Conservation (phyloP, 2,329 filamentous ascomycete genomes). For the Xylaria sp. region DNA sequence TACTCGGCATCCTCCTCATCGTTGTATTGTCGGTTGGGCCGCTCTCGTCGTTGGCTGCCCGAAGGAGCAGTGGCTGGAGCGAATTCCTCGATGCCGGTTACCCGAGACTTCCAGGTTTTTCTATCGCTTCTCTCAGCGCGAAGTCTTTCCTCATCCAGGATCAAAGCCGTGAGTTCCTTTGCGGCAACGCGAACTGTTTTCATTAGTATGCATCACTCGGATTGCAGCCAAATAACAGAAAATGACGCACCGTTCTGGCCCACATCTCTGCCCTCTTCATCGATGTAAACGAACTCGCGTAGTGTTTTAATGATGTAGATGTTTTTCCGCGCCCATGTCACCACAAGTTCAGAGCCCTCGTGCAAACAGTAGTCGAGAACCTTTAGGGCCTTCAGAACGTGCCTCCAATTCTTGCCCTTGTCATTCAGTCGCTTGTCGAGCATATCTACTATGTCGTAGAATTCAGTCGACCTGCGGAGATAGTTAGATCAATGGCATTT, state of each 20-base stretch:
- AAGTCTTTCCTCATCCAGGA: slow-evolving; percentile 91
- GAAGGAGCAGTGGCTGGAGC: slow-evolving; percentile 41
- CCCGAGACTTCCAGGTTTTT: slow-evolving; percentile 95
- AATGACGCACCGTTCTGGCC: slow-evolving; percentile 84
- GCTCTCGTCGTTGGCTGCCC: slow-evolving; percentile 50
- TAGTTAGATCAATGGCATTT: slow-evolving; percentile 28
- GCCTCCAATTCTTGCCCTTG: slow-evolving; percentile 99
- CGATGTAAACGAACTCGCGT: slow-evolving; percentile 94
- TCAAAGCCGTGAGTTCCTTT: slow-evolving; percentile 90
- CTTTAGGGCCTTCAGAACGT: slow-evolving; percentile 96
- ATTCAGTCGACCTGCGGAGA: slow-evolving; percentile 81
- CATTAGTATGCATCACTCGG: slow-evolving; percentile 37
- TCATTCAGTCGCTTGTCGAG: slow-evolving; percentile 97
- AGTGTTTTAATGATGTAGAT: slow-evolving; percentile 99
- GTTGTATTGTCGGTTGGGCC: slow-evolving; percentile 58
- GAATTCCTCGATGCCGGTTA: slow-evolving; percentile 89
- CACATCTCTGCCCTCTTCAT: slow-evolving; percentile 94
- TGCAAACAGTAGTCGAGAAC: slow-evolving; percentile 98
- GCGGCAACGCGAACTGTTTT: slow-evolving; percentile 85
- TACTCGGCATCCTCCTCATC: slow-evolving; percentile 95
- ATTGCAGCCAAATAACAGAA: not conserved
- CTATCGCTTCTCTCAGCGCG: slow-evolving; percentile 89
- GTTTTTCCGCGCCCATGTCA: slow-evolving; percentile 97
- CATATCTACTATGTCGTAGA: slow-evolving; percentile 99
- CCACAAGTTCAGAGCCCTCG: slow-evolving; percentile 93